phyloP scores from a whole-genome alignment of 2,329 filamentous ascomycete species.

The Calonectria honghensis region DNA sequence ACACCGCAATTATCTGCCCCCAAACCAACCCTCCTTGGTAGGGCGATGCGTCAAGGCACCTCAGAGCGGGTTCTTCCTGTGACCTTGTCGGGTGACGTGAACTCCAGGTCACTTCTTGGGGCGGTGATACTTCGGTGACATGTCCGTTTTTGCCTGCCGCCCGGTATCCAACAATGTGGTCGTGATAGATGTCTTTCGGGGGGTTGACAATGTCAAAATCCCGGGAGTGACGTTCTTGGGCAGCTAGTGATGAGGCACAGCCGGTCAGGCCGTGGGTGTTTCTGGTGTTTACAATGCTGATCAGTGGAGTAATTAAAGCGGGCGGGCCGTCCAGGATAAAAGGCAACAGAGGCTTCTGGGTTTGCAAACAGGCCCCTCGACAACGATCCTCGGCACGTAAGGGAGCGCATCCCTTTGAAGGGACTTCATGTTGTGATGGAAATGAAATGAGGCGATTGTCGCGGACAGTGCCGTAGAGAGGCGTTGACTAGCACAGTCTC shows the following conservation, averaged over 20 bases:
- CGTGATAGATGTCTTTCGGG: slow-evolving; percentile 37
- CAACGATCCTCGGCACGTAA: slow-evolving; percentile 31
- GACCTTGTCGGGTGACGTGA: slow-evolving; percentile 13
- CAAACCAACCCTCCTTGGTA: too few relatives aligned
- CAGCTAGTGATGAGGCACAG: slow-evolving; percentile 49
- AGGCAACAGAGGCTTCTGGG: slow-evolving; percentile 33
- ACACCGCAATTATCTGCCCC: neutral
- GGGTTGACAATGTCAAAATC: slow-evolving; percentile 39
- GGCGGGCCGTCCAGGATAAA: slow-evolving; percentile 35
- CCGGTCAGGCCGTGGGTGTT: slow-evolving; percentile 51
- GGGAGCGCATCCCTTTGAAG: neutral
- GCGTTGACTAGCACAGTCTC: slow-evolving; percentile 1
- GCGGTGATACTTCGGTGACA: slow-evolving; percentile 39
- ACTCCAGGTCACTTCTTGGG: slow-evolving; percentile 27
- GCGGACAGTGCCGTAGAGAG: neutral
- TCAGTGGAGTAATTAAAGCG: slow-evolving; percentile 44
- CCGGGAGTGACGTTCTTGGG: slow-evolving; percentile 39
- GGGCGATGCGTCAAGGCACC: neutral
- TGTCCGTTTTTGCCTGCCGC: slow-evolving; percentile 34
- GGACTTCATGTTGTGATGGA: neutral
- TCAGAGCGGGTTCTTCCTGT: slow-evolving; percentile 1
- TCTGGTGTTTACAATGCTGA: slow-evolving; percentile 46
- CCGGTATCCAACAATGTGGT: slow-evolving; percentile 36
- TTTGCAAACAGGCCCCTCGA: slow-evolving; percentile 18
- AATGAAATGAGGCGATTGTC: slow-evolving; percentile 21